phyloP scores from a whole-genome alignment of 179 eudicot genomes.

The Actinidia arguta region DNA sequence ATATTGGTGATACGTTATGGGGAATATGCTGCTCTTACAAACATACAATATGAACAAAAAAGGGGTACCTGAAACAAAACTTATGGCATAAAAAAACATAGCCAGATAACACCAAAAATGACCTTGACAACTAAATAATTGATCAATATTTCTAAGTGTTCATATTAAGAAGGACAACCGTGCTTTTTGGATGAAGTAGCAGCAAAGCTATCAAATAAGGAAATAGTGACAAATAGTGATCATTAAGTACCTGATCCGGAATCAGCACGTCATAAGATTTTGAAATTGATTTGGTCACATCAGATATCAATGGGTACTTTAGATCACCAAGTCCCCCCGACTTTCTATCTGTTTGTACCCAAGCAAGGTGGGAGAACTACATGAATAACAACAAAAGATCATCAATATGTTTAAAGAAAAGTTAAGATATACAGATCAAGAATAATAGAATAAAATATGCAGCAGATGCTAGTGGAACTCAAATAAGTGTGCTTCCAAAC shows the following conservation, averaged over 20 bases:
- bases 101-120: no score
- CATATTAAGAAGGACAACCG: no score
- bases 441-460: no score
- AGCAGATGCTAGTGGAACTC: no score
- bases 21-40: background rate
- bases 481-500: no score
- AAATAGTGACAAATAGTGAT: background rate
- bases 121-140: background rate
- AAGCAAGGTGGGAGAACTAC: conserved; percentile 99
- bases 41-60: background rate
- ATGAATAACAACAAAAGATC: conserved; percentile 13
- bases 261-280: conserved; percentile 78
- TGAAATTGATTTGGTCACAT: conserved; percentile 91
- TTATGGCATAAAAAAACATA: background rate
- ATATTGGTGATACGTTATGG: background rate
- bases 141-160: background rate
- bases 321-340: conserved; percentile 97
- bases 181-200: no score
- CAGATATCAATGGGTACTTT: conserved; percentile 83
- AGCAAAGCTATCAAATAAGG: background rate
- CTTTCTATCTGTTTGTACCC: conserved; percentile 97
- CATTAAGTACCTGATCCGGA: conserved; percentile 72
- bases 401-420: background rate
- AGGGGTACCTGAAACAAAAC: background rate
- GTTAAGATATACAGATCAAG: background rate